Evolutionary conservation across 1,284 basidiomycete species (phyloP).

Genomic region (Hypsizygus ulmarius): DNA sequence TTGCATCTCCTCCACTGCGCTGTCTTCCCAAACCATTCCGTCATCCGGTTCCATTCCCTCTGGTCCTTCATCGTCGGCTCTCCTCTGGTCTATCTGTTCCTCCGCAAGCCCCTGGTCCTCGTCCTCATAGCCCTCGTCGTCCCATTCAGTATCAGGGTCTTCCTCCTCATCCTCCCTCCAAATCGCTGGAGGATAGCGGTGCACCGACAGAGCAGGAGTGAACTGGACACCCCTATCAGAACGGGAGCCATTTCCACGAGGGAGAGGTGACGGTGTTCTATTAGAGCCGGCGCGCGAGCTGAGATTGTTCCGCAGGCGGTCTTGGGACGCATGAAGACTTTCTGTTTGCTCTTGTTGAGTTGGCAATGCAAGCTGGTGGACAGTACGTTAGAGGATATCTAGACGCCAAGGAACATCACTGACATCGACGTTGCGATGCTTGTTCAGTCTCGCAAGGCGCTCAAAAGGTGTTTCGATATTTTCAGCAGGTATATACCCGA

Average conservation of each 20-base stretch:
- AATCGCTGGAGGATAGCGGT: conserved; percentile 74
- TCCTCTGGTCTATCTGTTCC: conserved; percentile 42
- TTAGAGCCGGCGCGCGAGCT: conserved; percentile 46
- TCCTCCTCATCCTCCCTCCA: conserved; percentile 83
- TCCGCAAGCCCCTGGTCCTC: conserved; percentile 63
- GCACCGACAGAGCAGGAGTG: conserved; percentile 54
- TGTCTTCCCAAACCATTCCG: conserved; percentile 74
- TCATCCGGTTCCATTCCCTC: conserved; percentile 63
- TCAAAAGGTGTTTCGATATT: conserved; percentile 99
- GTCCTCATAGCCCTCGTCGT: conserved; percentile 69
- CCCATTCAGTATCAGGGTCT: conserved; percentile 71
- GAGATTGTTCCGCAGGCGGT: conserved; percentile 51
- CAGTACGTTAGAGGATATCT: conserved; percentile 1
- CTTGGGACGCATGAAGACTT: conserved; percentile 44
- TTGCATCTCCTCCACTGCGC: conserved; percentile 50
- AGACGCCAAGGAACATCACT: conserved; percentile 28
- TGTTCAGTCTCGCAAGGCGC: conserved; percentile 92
- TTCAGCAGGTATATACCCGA: conserved; percentile 99
- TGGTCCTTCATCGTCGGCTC: conserved; percentile 34
- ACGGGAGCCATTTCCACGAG: conserved; percentile 22
- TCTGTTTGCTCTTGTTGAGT: conserved; percentile 68
- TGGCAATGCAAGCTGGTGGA: conserved; percentile 63
- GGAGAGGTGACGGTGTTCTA: conserved; percentile 42
- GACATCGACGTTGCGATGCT: conserved; percentile 96
- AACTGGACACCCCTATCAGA: conserved; percentile 52